Conservation (phyloP, 1,139 yeast species). For the Kodamaea ohmeri region DNA sequence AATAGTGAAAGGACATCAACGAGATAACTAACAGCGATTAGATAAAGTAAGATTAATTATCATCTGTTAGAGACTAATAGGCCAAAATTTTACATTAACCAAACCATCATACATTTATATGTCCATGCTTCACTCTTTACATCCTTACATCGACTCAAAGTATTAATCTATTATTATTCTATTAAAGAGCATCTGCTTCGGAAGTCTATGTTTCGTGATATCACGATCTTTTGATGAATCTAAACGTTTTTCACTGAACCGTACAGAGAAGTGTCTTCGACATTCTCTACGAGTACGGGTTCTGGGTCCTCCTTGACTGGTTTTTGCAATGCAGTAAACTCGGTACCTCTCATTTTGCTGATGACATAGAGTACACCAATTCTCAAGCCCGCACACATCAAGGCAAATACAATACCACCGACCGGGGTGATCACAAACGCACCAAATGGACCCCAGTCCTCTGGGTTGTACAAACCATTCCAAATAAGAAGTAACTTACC, state of each 20-base stretch:
- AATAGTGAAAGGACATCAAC: background rate
- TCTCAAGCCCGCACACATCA: constrained; percentile 52
- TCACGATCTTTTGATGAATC: no score
- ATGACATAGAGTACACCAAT: constrained; percentile 34
- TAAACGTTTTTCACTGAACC: background rate
- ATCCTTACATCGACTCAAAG: no score
- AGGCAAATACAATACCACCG: constrained; percentile 66
- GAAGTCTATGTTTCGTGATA: no score
- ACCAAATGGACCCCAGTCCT: constrained; percentile 94
- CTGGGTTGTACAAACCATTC: constrained; percentile 72
- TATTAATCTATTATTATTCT: no score
- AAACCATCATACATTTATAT: no score
- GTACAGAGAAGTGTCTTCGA: constrained; percentile 1
- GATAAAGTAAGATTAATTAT: no score
- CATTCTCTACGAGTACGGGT: background rate
- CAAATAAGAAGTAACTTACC: constrained; percentile 69
- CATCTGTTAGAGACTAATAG: no score
- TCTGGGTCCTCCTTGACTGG: constrained; percentile 26
- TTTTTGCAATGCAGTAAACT: constrained; percentile 58
- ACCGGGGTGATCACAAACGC: constrained; percentile 91
- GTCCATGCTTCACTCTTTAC: no score
- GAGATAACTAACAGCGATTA: background rate
- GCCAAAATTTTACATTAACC: no score
- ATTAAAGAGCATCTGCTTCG: no score
- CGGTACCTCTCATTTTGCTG: constrained; percentile 38